Evolutionary conservation across 805 yeast genomes (phyloP).

Genomic region (Suhomyces tanzawaensis): DNA sequence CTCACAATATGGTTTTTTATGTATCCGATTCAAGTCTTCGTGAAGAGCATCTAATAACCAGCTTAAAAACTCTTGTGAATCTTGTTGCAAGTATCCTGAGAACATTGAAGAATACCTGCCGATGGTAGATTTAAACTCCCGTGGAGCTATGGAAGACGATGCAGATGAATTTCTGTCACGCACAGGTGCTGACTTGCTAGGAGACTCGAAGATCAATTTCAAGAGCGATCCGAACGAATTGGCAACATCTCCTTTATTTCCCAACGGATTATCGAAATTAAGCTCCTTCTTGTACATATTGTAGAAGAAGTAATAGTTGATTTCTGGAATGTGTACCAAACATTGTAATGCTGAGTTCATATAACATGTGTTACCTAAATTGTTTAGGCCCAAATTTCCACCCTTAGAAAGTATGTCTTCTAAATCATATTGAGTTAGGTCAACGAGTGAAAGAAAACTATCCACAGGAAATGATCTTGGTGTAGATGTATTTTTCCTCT

Average conservation of each 20-base stretch:
- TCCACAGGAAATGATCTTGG: slow-evolving; percentile 4
- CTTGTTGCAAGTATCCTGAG: slow-evolving; percentile 83
- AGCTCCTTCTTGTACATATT: slow-evolving; percentile 62
- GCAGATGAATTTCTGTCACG: neutral
- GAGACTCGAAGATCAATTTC: slow-evolving; percentile 50
- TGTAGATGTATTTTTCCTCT: neutral
- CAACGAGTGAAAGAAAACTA: slow-evolving; percentile 6
- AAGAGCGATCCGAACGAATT: slow-evolving; percentile 66
- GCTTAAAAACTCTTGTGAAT: slow-evolving; percentile 88
- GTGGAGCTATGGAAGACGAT: slow-evolving; percentile 47
- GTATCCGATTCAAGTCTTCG: slow-evolving; percentile 84
- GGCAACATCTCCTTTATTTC: slow-evolving; percentile 82
- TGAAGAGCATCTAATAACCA: slow-evolving; percentile 86
- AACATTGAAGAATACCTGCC: slow-evolving; percentile 80
- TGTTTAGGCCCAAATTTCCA: slow-evolving; percentile 59
- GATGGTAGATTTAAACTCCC: slow-evolving; percentile 72
- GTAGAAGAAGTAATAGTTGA: slow-evolving; percentile 70
- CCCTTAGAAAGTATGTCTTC: slow-evolving; percentile 16
- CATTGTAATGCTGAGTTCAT: slow-evolving; percentile 96
- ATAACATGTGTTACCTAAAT: slow-evolving; percentile 88
- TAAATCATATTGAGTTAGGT: slow-evolving; percentile 13
- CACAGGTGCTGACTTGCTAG: slow-evolving; percentile 22
- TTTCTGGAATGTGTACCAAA: slow-evolving; percentile 78
- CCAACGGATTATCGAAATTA: slow-evolving; percentile 78
- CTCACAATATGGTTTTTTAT: slow-evolving; percentile 80